Base-by-base conservation (phyloP, 2,329 filamentous ascomycete genomes). In the Aspergillus novofumigatus region DNA sequence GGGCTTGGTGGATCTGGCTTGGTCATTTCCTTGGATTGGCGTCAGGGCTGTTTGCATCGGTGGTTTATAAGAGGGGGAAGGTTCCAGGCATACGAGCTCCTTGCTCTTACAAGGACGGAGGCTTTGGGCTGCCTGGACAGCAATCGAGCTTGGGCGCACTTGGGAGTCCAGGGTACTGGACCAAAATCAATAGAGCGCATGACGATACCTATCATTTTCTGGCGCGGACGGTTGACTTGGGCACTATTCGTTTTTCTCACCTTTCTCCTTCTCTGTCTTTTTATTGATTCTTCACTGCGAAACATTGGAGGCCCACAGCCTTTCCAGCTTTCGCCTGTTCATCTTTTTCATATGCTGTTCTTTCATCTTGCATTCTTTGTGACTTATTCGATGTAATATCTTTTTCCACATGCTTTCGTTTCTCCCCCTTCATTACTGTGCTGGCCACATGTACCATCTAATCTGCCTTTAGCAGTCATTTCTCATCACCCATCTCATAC, bases 391-490 rank as follows among this genome's bases (percentile, higher is more conserved):
- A 70, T 72, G 68, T 72, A 72, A 72, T 71, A 67, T 66, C 54
- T 65, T 61, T 61, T 54, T 29, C 49, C 49, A 63, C 58, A 60
- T 60, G 53, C 52, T 62, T 56, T 59, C 57, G 61, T 61, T 62
- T 29, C 60, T 58, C 47, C 61, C 42, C 58, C 52, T 61, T 63
- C 56, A 58, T 67, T 67, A 61, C 59, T 73, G 73, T 76, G 73
- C 73, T 73, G 73, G 73, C 61, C 73, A 75, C 71, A 72, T 69
- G 71, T 74, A 73, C 69, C 69, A 68, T 72, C 68, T 72, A 71
- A 69, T 72, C 56, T 59, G 53, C 52, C 47, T 21, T 23, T 26
- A 20, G 21, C 59, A 53, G 59, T 62, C 60, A 58, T 57, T 59
- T 58, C 62, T 64, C 59, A 17, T 64, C 59, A 17, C 14, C 32